Evolutionary conservation across 1,284 basidiomycete genomes (phyloP), one percentile per base, ranked within the genome.

Genomic region (Cystobasidium slooffiae): DNA sequence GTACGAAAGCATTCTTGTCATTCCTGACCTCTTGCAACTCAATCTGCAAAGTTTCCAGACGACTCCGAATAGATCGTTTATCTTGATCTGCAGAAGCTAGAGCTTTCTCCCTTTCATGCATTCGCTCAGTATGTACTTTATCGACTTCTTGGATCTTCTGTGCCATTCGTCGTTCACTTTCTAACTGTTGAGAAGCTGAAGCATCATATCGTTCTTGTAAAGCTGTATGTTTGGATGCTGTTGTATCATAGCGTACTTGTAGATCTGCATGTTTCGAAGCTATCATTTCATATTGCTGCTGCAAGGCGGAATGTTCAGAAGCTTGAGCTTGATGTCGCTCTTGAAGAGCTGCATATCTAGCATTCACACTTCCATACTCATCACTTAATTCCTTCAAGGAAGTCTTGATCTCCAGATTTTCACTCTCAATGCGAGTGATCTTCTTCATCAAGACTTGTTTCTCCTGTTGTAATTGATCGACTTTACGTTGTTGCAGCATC

Each of bases 1-100:
- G 22, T n/a, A 65, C 16, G n/a, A 66, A 49, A 16, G 61, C 51
- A 14, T 20, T 31, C 22, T 59, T 65, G 14, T 49, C 63, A 43
- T 64, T 39, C 22, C 63, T 47, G 3, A 73, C 20, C 20, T 59
- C 52, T 51, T n/a, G 49, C 44, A 77, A 43, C 20, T 79, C 77
- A 5, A 44, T 37, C n/a, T 70, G 61, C 0, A 76, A 46, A 10
- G 53, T 56, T 2, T 67, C 62, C 10, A 73, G 24, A 37, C 52
- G 55, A 7, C n/a, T 61, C 12, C 62, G 46, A 18, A 73, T 49
- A 31, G 16, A 24, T 31, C 62, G 62, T 24, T 59, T 65, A 47
- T 73, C 70, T 44, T 49, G 43, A 24, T 73, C 70, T 16, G 51
- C 52, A 37, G 37, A 41, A 7, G n/a, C 3, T 7, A 65, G 22